Evolutionary conservation across 2,329 filamentous ascomycete species (phyloP), one percentile per base, ranked within the genome.

Genomic region (Orbilia ellipsospora): DNA sequence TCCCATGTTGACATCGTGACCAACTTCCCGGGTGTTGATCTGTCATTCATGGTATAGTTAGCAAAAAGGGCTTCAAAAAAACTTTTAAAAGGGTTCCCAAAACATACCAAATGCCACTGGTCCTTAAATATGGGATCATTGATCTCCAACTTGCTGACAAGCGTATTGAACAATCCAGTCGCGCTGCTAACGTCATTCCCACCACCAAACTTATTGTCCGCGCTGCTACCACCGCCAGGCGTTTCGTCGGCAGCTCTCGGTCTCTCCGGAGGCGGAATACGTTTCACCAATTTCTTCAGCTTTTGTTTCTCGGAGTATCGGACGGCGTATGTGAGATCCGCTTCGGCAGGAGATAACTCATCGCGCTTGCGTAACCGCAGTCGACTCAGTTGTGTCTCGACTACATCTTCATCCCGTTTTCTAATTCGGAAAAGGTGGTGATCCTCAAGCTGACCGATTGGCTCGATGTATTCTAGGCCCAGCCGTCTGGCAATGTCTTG

Each of bases 1-100:
- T 0, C 93, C 96, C n/a, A 98, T 93, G 80, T 99, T 99, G 80
- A 99, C 88, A 81, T 99, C 95, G 83, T 98, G 92, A 4, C 94
- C 94, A 0, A 89, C 81, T 79, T 96, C 89, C 4, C 91, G 81
- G 0, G 91, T 86, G 81, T 99, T 99, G 84, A 91, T 90, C 55
- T 80, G 18, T 28, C 15, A n/a, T 44, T 54, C 10, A 36, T 16
- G 13, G 4, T 2, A 3, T 62, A n/a, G 18, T 79, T 65, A 79
- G 76, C 28, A 60, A 31, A 36, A 36, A 36, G 5, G 10, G 31
- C 8, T 36, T 18, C 8, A 7, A 6, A 40, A n/a, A 18, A 16
- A 8, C 50, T 10, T 36, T 42, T 54, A 13, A 4, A 36, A 6
- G 23, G 16, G 26, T n/a, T 20, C 16, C 20, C 6, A 23, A 2